phyloP scores from a whole-genome alignment of 495 filamentous ascomycete genomes.

The Penicillium paradoxum region DNA sequence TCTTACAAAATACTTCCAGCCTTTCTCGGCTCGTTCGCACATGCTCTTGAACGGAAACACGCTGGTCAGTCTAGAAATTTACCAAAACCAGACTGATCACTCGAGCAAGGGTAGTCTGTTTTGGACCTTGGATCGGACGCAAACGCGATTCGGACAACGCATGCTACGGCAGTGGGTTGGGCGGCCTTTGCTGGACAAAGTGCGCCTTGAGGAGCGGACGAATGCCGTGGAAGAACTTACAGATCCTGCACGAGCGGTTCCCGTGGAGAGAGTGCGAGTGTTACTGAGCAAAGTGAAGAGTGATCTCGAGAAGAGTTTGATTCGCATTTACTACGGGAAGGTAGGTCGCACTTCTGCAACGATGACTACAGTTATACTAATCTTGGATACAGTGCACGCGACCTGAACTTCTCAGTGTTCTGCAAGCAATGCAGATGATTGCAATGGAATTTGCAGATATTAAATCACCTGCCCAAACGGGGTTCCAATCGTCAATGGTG shows the following conservation, averaged over 20 bases:
- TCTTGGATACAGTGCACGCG: conserved; percentile 60
- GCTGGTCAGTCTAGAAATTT: conserved; percentile 88
- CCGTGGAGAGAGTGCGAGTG: conserved; percentile 66
- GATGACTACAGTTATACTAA: conserved; percentile 18
- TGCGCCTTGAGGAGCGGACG: conserved; percentile 74
- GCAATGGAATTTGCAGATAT: conserved; percentile 65
- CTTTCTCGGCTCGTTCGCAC: conserved; percentile 88
- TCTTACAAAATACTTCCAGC: conserved; percentile 94
- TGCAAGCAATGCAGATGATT: conserved; percentile 82
- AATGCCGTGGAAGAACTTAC: conserved; percentile 85
- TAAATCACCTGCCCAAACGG: conserved; percentile 59
- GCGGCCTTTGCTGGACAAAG: conserved; percentile 76
- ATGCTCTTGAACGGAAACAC: conserved; percentile 98
- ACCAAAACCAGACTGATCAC: conserved; percentile 90
- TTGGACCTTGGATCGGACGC: conserved; percentile 92
- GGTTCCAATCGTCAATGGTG: conserved; percentile 68
- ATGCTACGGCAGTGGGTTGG: conserved; percentile 94
- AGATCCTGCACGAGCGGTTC: conserved; percentile 55
- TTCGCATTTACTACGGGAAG: conserved; percentile 95
- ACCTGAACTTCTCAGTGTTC: conserved; percentile 76
- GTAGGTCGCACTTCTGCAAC: conserved; percentile 17
- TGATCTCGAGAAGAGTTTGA: conserved; percentile 87
- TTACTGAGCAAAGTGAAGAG: conserved; percentile 66
- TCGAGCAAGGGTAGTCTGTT: conserved; percentile 83
- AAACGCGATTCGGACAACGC: conserved; percentile 83